Evolutionary conservation across 2,329 filamentous ascomycete genomes (phyloP).

Genomic region (Diaporthe ilicicola): DNA sequence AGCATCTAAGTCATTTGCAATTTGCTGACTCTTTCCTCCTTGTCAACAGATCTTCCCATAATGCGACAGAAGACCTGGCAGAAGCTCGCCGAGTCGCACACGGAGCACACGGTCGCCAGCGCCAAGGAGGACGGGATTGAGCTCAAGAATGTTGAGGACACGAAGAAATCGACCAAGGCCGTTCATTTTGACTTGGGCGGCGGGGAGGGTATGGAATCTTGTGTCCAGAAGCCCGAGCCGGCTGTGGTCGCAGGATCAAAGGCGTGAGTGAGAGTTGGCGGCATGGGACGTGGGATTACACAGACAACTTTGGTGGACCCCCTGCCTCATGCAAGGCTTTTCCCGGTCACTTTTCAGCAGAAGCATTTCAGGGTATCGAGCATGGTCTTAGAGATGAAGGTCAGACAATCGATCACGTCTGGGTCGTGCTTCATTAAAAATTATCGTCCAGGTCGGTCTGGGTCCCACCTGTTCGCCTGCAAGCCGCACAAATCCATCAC

Average conservation of each 20-base stretch:
- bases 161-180: not conserved
- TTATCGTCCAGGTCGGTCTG: conserved; percentile 1
- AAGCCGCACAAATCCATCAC: not conserved
- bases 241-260: not conserved
- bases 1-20: not conserved
- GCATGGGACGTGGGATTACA: too few species aligned
- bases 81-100: conserved; percentile 23
- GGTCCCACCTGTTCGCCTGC: not conserved
- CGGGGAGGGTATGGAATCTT: not conserved
- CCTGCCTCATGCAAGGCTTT: not conserved
- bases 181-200: not conserved
- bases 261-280: not conserved
- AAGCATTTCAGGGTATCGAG: not conserved
- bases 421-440: conserved; percentile 15
- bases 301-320: not conserved
- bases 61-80: conserved; percentile 25
- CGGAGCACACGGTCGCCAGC: not conserved
- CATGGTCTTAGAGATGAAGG: not conserved
- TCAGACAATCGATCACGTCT: not conserved
- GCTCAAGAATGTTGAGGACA: not conserved
- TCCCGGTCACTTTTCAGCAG: not conserved
- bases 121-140: not conserved
- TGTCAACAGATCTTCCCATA: conserved; percentile 27
- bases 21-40: not conserved
- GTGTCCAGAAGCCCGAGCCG: conserved; percentile 7